Base-by-base conservation (phyloP, 2,329 filamentous ascomycete genomes). In the Fulvia fulva region DNA sequence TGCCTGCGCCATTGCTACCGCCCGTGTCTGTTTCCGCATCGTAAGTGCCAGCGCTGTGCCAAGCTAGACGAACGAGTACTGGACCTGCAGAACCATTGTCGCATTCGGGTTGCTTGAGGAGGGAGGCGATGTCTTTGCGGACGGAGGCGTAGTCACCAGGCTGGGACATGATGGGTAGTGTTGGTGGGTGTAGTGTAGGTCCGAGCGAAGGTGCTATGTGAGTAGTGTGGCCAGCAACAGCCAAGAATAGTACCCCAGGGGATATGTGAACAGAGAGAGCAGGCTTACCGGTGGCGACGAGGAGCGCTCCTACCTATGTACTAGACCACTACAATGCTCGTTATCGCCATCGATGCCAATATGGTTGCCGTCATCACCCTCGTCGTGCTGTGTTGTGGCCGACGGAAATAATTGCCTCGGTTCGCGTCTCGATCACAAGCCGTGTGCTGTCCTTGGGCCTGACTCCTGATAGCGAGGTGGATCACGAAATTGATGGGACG, bases 31-130 rank as follows among this genome's bases (percentile, higher is more conserved):
- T 82, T 55, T 77, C 76, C 28, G 74, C 73, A 67, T 84, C 81
- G 70, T 87, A 87, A 5, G 84, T 87, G 26, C 85, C 84, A 1
- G 84, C 74, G n/a, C 81, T 81, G 73, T 87, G 85, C 83, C 83
- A 87, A 56, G 85, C 85, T 43, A 87, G 76, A 12, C 85, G 80
- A 56, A 87, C 83, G 52, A 87, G 80, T 0, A 87, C 81, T 0
- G 84, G 85, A 1, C 84, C 85, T 28, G 83, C 82, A 57, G 81
- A 85, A 19, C 84, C 85, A 72, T 87, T 84, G 65, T 87, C 85
- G 70, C 87, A 87, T 62, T 77, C 82, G 22, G 85, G 84, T 69
- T 86, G 58, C 11, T 59, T 53, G 50, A 63, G 61, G 28, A 61
- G 55, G 12, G 58, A 26, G 19, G 54, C 51, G 55, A 63, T 63